These are phyloP conservation scores for Ophiostoma angusticollis DNA, from an alignment of 2,329 filamentous ascomycete genomes.

Conservation along the genomic window DNA sequence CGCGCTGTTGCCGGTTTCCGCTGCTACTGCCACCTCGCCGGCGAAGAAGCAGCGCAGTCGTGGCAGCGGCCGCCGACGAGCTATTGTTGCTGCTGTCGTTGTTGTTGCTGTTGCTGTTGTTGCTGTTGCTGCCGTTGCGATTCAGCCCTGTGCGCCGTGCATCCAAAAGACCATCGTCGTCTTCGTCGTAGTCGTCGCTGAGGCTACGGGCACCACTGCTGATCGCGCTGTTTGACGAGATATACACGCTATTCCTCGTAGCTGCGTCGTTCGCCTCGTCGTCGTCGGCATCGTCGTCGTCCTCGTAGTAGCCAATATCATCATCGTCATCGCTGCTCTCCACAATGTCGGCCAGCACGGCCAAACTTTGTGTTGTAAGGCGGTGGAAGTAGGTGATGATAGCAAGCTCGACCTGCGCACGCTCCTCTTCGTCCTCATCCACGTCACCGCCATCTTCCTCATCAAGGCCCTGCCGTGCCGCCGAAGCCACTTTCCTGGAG, in stretches of 20 bases:
- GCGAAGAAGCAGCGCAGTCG: neutral
- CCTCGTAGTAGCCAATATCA: conserved; percentile 25
- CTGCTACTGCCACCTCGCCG: neutral
- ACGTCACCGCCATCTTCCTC: conserved; percentile 10
- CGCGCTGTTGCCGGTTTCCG: conserved; percentile 3
- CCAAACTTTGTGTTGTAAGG: conserved; percentile 53
- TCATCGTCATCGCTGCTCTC: conserved; percentile 33
- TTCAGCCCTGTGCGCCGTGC: conserved; percentile 8
- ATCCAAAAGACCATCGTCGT: conserved; percentile 6
- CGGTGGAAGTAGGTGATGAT: conserved; percentile 75
- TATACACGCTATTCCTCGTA: too few species aligned
- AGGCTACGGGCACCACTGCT: too few species aligned
- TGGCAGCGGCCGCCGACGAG: conserved; percentile 6
- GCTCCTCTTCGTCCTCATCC: conserved; percentile 27
- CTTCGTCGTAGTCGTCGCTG: neutral
- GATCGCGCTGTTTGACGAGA: too few species aligned
- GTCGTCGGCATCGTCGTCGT: conserved; percentile 7
- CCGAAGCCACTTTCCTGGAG: conserved; percentile 23
- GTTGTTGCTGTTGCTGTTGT: neutral
- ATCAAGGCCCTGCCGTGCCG: conserved; percentile 20
- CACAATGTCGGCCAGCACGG: conserved; percentile 48
- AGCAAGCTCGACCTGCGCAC: conserved; percentile 48
- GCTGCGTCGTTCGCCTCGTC: conserved; percentile 5
- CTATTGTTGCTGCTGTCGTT: neutral
- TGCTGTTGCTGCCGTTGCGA: neutral